Evolutionary conservation across 768 basidiomycete species (phyloP).

Genomic region (Kwoniella sp.): DNA sequence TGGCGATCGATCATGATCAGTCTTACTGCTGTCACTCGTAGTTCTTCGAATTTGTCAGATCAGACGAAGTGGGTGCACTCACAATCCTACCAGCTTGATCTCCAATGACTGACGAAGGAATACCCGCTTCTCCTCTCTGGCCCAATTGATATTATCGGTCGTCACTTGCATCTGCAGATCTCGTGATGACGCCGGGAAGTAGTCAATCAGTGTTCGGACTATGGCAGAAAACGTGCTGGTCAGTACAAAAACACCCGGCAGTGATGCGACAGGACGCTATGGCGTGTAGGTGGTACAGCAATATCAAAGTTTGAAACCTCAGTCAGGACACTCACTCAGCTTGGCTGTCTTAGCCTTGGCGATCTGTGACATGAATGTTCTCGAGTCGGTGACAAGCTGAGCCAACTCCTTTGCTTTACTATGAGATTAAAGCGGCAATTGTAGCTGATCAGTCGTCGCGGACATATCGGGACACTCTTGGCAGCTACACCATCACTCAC

Average conservation of each 20-base stretch:
- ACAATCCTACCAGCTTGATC: constrained; percentile 75
- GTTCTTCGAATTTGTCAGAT: too few species aligned
- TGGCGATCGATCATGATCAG: too few species aligned
- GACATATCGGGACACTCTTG: not conserved
- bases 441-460: constrained; percentile 4
- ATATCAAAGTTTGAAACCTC: too few species aligned
- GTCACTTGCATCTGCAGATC: constrained; percentile 80
- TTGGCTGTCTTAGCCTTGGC: constrained; percentile 98
- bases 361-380: constrained; percentile 86
- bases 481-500: constrained; percentile 58
- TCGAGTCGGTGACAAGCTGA: constrained; percentile 77
- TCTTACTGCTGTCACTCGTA: too few species aligned
- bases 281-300: too few species aligned
- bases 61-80: too few species aligned
- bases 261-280: too few species aligned
- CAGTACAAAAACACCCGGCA: too few species aligned
- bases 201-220: constrained; percentile 93
- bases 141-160: constrained; percentile 89
- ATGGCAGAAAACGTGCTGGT: not conserved
- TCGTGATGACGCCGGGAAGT: constrained; percentile 76
- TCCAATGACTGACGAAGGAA: constrained; percentile 95
- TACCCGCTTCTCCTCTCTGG: constrained; percentile 84
- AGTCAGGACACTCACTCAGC: constrained; percentile 73
- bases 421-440: too few species aligned
- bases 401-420: constrained; percentile 85